Evolutionary conservation across 495 filamentous ascomycete species (phyloP).

Genomic region (Podospora tetraspora): DNA sequence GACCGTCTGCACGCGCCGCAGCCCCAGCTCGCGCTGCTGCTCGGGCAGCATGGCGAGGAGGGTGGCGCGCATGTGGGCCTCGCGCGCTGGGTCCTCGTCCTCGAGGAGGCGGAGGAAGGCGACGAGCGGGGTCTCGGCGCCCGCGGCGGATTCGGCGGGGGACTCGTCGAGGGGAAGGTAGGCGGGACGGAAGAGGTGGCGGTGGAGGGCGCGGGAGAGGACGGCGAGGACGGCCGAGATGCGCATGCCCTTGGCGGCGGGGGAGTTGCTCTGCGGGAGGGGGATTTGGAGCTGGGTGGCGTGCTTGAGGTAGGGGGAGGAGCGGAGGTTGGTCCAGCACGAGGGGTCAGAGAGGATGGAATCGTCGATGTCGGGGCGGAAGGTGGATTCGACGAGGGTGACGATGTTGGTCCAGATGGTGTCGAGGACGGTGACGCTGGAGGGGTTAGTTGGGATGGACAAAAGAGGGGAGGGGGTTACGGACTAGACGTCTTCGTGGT

Average conservation of each 20-base stretch:
- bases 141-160: conserved; percentile 10
- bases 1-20: conserved; percentile 32
- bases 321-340: conserved; percentile 37
- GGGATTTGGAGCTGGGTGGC: conserved; percentile 32
- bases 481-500: conserved; percentile 33
- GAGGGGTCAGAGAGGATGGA: conserved; percentile 29
- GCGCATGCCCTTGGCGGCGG: conserved; percentile 37
- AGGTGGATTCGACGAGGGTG: conserved; percentile 31
- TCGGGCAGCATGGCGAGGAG: conserved; percentile 29
- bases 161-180: conserved; percentile 35
- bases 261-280: conserved; percentile 32
- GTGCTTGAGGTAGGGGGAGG: conserved; percentile 35
- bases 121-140: conserved; percentile 14
- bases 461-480: neutral
- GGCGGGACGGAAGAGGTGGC: conserved; percentile 34
- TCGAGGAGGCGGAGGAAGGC: conserved; percentile 32
- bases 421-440: conserved; percentile 33
- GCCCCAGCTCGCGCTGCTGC: conserved; percentile 26
- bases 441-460: neutral
- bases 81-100: conserved; percentile 32
- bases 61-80: conserved; percentile 30
- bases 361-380: conserved; percentile 34
- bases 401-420: conserved; percentile 38
- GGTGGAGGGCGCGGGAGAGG: conserved; percentile 33
- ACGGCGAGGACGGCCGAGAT: conserved; percentile 34